Evolutionary conservation across 2,329 filamentous ascomycete species (phyloP).

Genomic region (Cercospora sp.): DNA sequence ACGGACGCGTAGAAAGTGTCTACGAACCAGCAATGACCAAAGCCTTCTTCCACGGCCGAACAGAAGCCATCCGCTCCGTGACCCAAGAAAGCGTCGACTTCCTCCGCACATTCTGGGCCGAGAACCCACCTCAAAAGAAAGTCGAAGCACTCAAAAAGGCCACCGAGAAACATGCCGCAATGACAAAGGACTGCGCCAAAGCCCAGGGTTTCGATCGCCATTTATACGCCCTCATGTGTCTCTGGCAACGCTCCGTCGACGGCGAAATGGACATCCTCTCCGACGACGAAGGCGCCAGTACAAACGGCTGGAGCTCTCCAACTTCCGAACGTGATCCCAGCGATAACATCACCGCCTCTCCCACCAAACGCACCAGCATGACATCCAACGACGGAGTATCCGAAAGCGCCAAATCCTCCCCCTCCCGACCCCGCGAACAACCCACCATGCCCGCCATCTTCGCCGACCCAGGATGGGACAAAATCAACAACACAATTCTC

Average conservation of each 20-base stretch:
- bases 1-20: conserved; percentile 88
- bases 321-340: conserved; percentile 44
- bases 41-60: conserved; percentile 85
- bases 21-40: conserved; percentile 99
- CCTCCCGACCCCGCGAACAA: conserved; percentile 49
- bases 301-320: conserved; percentile 59
- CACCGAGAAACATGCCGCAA: conserved; percentile 76
- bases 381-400: conserved; percentile 40
- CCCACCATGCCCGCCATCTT: conserved; percentile 74
- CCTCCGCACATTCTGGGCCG: conserved; percentile 91
- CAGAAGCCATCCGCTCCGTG: conserved; percentile 87
- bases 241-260: conserved; percentile 89
- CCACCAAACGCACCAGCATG: conserved; percentile 52
- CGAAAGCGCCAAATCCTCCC: conserved; percentile 47
- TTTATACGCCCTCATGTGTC: conserved; percentile 87
- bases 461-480: conserved; percentile 87
- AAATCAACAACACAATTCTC: conserved; percentile 88
- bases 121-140: conserved; percentile 79
- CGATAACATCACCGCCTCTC: conserved; percentile 53
- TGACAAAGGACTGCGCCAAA: conserved; percentile 82
- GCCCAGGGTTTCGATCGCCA: conserved; percentile 90
- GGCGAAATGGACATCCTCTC: conserved; percentile 57
- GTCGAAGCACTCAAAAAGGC: conserved; percentile 81
- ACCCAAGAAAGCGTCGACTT: conserved; percentile 83
- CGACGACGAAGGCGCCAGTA: conserved; percentile 51